Conservation (phyloP, 2,329 filamentous ascomycete species). For the Nigrospora sphaerica region DNA sequence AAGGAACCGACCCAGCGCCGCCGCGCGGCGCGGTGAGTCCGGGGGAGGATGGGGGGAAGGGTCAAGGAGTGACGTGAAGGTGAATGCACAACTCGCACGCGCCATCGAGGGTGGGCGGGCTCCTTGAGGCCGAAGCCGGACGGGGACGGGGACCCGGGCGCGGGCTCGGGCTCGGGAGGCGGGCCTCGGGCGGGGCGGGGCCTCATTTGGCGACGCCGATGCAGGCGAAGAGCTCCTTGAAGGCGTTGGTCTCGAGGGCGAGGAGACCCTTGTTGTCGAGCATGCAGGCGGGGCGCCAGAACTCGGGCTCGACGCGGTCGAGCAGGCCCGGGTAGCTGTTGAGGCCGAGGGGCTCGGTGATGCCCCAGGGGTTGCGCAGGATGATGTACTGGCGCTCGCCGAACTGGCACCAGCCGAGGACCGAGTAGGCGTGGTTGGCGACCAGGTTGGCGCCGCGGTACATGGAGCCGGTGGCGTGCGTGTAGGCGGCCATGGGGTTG, state of each 20-base stretch:
- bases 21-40: no score
- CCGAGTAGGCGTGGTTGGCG: slow-evolving; percentile 36
- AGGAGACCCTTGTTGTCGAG: slow-evolving; percentile 28
- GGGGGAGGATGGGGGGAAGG: no score
- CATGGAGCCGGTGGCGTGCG: slow-evolving; percentile 27
- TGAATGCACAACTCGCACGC: no score
- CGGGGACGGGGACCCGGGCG: no score
- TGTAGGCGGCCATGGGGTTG: slow-evolving; percentile 33
- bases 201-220: slow-evolving; percentile 19
- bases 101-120: no score
- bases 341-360: slow-evolving; percentile 32
- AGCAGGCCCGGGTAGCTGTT: slow-evolving; percentile 31
- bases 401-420: slow-evolving; percentile 28
- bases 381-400: slow-evolving; percentile 32
- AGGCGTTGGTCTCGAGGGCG: slow-evolving; percentile 26
- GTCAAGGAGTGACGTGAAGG: no score
- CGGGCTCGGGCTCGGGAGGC: no score
- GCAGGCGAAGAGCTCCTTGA: slow-evolving; percentile 28
- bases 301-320: slow-evolving; percentile 26
- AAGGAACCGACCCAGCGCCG: no score
- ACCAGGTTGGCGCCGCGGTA: slow-evolving; percentile 34
- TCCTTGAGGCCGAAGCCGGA: no score
- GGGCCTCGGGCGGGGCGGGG: no score
- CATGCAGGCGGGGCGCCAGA: slow-evolving; percentile 28
- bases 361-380: slow-evolving; percentile 36